These are phyloP conservation scores for Acanthamoeba healyi DNA, from an alignment of 208 protist genomes.

Conservation along the genomic window DNA sequence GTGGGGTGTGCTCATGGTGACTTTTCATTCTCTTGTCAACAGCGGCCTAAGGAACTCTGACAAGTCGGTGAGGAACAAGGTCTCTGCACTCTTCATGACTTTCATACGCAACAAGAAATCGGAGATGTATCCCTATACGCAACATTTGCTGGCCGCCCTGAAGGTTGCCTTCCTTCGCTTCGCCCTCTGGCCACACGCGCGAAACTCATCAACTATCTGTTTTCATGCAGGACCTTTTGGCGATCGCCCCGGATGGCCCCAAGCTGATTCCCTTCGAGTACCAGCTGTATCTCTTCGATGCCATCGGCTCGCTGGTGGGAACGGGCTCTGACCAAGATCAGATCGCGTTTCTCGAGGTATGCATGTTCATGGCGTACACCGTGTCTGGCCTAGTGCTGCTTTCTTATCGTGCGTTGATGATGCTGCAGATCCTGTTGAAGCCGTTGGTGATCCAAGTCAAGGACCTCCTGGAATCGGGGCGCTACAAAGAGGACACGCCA, in stretches of 20 bases:
- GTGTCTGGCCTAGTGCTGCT: background rate
- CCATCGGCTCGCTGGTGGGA: slow-evolving; percentile 60
- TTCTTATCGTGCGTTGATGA: background rate
- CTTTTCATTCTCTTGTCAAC: background rate
- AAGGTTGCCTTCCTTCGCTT: background rate
- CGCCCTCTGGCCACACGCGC: background rate
- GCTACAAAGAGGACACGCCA: slow-evolving; percentile 62
- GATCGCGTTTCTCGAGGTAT: slow-evolving; percentile 49
- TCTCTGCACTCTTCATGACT: slow-evolving; percentile 8
- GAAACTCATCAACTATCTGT: background rate
- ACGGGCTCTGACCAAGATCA: slow-evolving; percentile 69
- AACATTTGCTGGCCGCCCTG: slow-evolving; percentile 17
- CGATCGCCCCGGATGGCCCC: slow-evolving; percentile 27
- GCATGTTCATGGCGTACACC: no score
- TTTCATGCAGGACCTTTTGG: slow-evolving; percentile 3
- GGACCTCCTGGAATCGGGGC: slow-evolving; percentile 16
- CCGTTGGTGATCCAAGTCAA: slow-evolving; percentile 33
- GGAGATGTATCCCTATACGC: slow-evolving; percentile 50
- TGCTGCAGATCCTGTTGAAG: slow-evolving; percentile 50
- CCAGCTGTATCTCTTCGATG: slow-evolving; percentile 70
- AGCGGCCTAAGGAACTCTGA: slow-evolving; percentile 4
- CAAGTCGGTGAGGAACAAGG: slow-evolving; percentile 62
- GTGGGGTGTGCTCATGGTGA: background rate
- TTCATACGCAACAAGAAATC: slow-evolving; percentile 64
- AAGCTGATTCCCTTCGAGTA: slow-evolving; percentile 67